Conservation (phyloP, 2,329 filamentous ascomycete species). For the Amylocarpus encephaloides region DNA sequence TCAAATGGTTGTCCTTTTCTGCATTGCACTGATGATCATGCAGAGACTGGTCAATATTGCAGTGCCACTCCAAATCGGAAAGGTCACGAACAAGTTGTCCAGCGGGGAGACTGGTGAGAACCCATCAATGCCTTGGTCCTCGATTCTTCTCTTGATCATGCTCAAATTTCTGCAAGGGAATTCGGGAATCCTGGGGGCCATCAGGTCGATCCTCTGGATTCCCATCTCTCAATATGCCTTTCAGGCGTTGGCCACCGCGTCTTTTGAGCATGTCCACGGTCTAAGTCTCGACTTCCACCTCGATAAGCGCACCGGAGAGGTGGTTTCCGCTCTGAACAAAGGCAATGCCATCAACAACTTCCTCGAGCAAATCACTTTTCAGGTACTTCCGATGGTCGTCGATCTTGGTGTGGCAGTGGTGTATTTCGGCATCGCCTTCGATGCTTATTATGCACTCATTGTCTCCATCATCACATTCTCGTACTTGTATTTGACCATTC, state of each 20-base stretch:
- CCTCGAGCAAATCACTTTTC: conserved; percentile 92
- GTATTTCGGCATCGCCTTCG: conserved; percentile 73
- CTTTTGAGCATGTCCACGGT: conserved; percentile 94
- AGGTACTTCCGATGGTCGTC: conserved; percentile 89
- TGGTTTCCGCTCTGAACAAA: conserved; percentile 91
- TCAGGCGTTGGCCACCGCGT: conserved; percentile 84
- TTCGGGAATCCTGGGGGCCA: conserved; percentile 78
- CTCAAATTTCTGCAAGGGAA: conserved; percentile 80
- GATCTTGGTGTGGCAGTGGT: conserved; percentile 81
- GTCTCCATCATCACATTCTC: conserved; percentile 88
- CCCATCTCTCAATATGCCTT: conserved; percentile 97
- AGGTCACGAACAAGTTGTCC: conserved; percentile 69
- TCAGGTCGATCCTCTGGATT: conserved; percentile 85
- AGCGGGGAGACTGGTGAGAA: conserved; percentile 41
- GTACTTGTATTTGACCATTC: conserved; percentile 94
- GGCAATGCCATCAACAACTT: conserved; percentile 95
- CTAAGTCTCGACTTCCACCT: conserved; percentile 95
- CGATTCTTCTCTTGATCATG: conserved; percentile 69
- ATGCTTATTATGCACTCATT: conserved; percentile 84
- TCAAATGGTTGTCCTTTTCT: conserved; percentile 72
- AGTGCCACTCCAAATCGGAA: conserved; percentile 75
- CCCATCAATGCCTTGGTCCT: conserved; percentile 56
- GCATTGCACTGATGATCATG: conserved; percentile 71
- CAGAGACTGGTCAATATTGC: conserved; percentile 82
- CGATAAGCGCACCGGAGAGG: conserved; percentile 92